Conservation (phyloP, 108 stramenopile genomes). For the Nannochloropsis granulata region DNA sequence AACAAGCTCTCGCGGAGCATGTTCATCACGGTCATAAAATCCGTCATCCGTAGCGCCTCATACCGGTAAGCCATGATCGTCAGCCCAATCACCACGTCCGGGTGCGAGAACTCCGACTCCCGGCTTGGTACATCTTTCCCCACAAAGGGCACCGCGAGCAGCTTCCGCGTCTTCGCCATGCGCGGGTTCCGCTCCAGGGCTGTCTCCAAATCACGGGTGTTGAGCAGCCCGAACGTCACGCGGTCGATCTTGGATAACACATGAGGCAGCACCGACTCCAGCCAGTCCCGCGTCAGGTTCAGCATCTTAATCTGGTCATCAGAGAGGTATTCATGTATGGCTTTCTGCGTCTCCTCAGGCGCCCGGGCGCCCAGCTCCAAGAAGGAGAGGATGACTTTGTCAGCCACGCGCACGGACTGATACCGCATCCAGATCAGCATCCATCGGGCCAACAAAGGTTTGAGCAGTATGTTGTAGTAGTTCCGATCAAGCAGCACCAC, state of each 20-base stretch:
- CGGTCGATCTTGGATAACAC: slow-evolving; percentile 88
- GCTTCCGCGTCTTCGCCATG: slow-evolving; percentile 70
- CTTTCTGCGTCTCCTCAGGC: not conserved
- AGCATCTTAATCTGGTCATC: slow-evolving; percentile 98
- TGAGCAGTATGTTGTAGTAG: slow-evolving; percentile 70
- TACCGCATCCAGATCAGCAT: slow-evolving; percentile 69
- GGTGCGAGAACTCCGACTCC: slow-evolving; percentile 94
- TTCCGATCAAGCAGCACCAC: slow-evolving; percentile 68
- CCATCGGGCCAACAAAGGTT: slow-evolving; percentile 85
- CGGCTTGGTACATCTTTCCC: slow-evolving; percentile 94
- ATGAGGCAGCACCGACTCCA: slow-evolving; percentile 75
- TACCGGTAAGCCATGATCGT: slow-evolving; percentile 90
- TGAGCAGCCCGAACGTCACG: slow-evolving; percentile 72
- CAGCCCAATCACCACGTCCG: slow-evolving; percentile 94
- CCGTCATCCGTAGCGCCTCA: slow-evolving; percentile 79
- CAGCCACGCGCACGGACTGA: slow-evolving; percentile 33
- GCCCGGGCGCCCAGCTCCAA: slow-evolving; percentile 1
- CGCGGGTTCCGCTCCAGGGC: slow-evolving; percentile 48
- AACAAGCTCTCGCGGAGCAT: slow-evolving; percentile 76
- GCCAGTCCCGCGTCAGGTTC: slow-evolving; percentile 81
- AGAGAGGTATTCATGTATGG: slow-evolving; percentile 68
- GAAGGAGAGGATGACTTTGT: slow-evolving; percentile 65
- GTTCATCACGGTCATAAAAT: slow-evolving; percentile 66
- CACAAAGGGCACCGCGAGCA: slow-evolving; percentile 93
- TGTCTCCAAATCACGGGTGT: slow-evolving; percentile 23